Percentiles rank a stretch among this genome's conserved stretches.
phyloP scores from a whole-genome alignment of 1,284 basidiomycete species.

The Naganishia sp. region DNA sequence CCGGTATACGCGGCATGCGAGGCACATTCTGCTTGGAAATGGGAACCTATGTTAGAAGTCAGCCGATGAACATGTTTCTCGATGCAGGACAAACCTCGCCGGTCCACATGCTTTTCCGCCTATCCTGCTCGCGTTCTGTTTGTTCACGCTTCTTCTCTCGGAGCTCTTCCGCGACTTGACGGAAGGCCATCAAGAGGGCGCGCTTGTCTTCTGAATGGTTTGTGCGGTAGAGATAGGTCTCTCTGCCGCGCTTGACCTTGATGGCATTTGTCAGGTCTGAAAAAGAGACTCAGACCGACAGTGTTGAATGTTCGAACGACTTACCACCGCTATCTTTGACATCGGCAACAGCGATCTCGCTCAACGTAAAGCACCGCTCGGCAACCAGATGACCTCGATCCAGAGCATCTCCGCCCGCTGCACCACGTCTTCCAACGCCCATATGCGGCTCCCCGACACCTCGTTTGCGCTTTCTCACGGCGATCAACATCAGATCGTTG shows the following conservation, averaged over 20 bases:
- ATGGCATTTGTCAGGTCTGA: conserved; percentile 90
- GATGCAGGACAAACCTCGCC: conserved; percentile 60
- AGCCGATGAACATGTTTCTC: not conserved
- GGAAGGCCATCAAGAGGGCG: conserved; percentile 76
- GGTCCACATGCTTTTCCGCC: conserved; percentile 75
- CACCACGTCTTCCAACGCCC: conserved; percentile 47
- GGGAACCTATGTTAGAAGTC: not conserved
- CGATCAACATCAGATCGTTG: conserved; percentile 87
- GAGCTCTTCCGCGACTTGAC: conserved; percentile 88
- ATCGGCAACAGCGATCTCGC: conserved; percentile 90
- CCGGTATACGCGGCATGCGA: conserved; percentile 53
- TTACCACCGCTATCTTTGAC: conserved; percentile 88
- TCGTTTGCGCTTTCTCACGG: conserved; percentile 59
- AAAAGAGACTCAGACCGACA: not conserved
- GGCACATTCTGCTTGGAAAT: conserved; percentile 11
- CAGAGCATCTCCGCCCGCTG: conserved; percentile 41
- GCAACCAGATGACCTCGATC: conserved; percentile 69
- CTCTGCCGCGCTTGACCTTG: conserved; percentile 90
- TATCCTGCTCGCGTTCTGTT: conserved; percentile 84
- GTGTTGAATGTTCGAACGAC: conserved; percentile 41
- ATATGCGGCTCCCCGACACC: conserved; percentile 57
- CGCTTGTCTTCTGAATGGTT: conserved; percentile 82
- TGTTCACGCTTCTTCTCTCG: conserved; percentile 84
- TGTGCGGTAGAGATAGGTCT: conserved; percentile 88
- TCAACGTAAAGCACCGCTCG: conserved; percentile 86